Evolutionary conservation across 257 asterid species (phyloP), one percentile per base, ranked within the genome.

Genomic region (Solanum pinnatisectum): DNA sequence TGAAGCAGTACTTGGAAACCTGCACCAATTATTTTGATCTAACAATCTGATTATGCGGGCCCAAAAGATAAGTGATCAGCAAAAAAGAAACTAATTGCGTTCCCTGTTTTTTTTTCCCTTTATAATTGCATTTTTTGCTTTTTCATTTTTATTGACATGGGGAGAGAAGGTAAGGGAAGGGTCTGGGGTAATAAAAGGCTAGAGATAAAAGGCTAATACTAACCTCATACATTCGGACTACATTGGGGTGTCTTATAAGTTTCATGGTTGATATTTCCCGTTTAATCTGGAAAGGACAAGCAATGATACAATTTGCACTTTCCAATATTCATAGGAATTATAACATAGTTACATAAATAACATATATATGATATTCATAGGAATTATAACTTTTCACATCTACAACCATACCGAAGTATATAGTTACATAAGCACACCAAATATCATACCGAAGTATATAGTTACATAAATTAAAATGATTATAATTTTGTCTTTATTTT

Each of bases 201-300:
- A 77, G 32, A 32, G 36, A 25, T 59, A 84, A 33, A 39, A 36
- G 71, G 76, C 67, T 6, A 32, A 65, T 79, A 40, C 95, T 81
- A 87, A 96, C 99, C 99, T 96, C 98, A 83, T 42, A 92, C 99
- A 95, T 94, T 73, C 98, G 96, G 81, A 96, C 95, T 89, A 95
- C 99, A 91, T 96, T 94, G 22, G 99, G 99, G 87, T 96, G 99
- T 92, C 96, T 90, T 87, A 96, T 93, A 81, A 96, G 84, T 90
- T 96, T 96, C 99, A 96, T 96, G 87, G 99, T 96, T 79, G 98
- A 95, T 27, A 96, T 95, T 94, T 96, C 99, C 12, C 98, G 96
- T 90, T 95, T 96, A 88, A 96, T 95, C 99, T 96, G 97, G 93
- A 91, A 60, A 82, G 86, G 86, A 52, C 32, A 82, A 10, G 15